A percentile compares a stretch with the other conserved stretches of the same genome.
Evolutionary conservation across 495 filamentous ascomycete genomes (phyloP).

Genomic region (Gamarada debralockiae): DNA sequence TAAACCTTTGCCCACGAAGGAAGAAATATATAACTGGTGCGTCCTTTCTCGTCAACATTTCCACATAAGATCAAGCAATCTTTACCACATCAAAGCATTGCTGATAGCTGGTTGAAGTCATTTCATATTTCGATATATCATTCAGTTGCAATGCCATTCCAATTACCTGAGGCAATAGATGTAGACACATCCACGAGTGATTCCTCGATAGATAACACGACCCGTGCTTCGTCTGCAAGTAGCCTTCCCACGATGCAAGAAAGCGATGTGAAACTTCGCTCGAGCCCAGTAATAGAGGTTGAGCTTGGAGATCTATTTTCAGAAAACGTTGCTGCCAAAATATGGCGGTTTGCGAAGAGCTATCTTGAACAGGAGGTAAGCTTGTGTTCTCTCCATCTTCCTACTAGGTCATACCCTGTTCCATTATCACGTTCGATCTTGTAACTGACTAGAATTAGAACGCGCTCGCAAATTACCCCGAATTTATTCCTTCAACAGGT

Average conservation of each 20-base stretch:
- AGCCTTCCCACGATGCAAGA: background rate
- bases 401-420: background rate
- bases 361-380: constrained; percentile 4
- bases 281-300: background rate
- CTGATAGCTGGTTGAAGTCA: too few relatives aligned
- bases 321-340: constrained; percentile 28
- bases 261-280: background rate
- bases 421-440: background rate
- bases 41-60: too few relatives aligned
- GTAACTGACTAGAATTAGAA: constrained; percentile 3
- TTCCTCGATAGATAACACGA: background rate
- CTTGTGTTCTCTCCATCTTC: background rate
- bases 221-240: background rate
- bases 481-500: constrained; percentile 27
- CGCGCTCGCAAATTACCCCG: constrained; percentile 24
- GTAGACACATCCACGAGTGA: background rate
- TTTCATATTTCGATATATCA: too few relatives aligned
- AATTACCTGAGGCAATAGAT: background rate
- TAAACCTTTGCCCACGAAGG: too few relatives aligned
- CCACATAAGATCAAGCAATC: too few relatives aligned
- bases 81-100: too few relatives aligned
- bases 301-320: constrained; percentile 20
- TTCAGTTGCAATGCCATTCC: too few relatives aligned
- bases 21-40: too few relatives aligned
- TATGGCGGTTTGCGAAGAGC: constrained; percentile 22